Evolutionary conservation across 2,329 filamentous ascomycete genomes (phyloP).

Genomic region (Fusarium cyanostomum): DNA sequence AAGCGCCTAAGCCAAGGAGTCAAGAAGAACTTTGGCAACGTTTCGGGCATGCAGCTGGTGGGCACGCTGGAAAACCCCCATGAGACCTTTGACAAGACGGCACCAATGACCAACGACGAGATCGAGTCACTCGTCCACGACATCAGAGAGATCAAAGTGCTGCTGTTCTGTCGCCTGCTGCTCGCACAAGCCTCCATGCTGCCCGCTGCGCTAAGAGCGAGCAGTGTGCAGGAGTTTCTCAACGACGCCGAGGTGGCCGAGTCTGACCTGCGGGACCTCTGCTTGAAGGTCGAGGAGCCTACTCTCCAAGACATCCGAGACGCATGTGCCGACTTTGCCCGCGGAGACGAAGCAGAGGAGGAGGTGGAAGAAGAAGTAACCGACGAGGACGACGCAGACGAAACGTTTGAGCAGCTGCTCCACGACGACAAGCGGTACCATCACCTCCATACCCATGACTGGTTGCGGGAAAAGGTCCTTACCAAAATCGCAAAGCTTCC

Average conservation of each 20-base stretch:
- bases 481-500: neutral
- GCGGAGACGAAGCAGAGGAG: slow-evolving; percentile 35
- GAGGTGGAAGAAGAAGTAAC: neutral
- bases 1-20: slow-evolving; percentile 39
- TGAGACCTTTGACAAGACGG: slow-evolving; percentile 39
- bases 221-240: slow-evolving; percentile 41
- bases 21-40: slow-evolving; percentile 37
- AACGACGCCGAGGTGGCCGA: slow-evolving; percentile 38
- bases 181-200: slow-evolving; percentile 41
- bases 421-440: slow-evolving; percentile 19
- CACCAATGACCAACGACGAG: slow-evolving; percentile 40
- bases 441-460: slow-evolving; percentile 38
- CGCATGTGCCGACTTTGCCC: slow-evolving; percentile 45
- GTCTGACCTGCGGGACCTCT: slow-evolving; percentile 42
- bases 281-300: slow-evolving; percentile 41
- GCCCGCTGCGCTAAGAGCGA: slow-evolving; percentile 39
- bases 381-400: slow-evolving; percentile 27
- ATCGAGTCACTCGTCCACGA: slow-evolving; percentile 37
- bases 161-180: slow-evolving; percentile 43
- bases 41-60: slow-evolving; percentile 34
- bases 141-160: slow-evolving; percentile 42
- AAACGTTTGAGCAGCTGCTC: slow-evolving; percentile 34
- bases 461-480: slow-evolving; percentile 30
- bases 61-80: slow-evolving; percentile 41
- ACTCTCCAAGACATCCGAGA: slow-evolving; percentile 43